Conservation (phyloP, 176 grass and related monocot species). For the Eragrostis curvula region DNA sequence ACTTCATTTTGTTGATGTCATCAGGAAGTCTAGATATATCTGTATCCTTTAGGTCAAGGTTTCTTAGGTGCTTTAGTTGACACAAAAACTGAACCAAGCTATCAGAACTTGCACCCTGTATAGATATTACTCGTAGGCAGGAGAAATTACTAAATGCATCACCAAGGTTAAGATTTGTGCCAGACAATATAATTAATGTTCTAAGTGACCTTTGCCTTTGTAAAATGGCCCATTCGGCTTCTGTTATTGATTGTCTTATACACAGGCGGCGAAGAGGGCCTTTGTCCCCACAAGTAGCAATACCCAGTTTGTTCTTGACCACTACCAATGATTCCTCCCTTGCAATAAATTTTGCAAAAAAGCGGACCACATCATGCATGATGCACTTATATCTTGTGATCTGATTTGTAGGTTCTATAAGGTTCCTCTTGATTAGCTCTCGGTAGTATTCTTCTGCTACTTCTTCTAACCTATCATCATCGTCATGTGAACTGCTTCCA, state of each 20-base stretch:
- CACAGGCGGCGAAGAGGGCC: no score
- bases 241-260: no score
- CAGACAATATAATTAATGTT: slow-evolving; percentile 11
- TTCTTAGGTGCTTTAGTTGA: slow-evolving; percentile 30
- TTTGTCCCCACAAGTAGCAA: no score
- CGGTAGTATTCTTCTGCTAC: background rate
- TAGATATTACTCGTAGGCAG: background rate
- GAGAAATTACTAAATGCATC: background rate
- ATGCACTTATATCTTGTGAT: background rate
- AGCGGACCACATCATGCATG: slow-evolving; percentile 26
- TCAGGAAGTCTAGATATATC: slow-evolving; percentile 20
- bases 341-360: slow-evolving; percentile 8
- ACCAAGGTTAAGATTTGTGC: background rate
- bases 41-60: background rate
- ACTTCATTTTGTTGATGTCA: slow-evolving; percentile 1
- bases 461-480: no score
- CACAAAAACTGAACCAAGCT: no score
- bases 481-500: background rate
- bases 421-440: slow-evolving; percentile 36
- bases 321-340: slow-evolving; percentile 5
- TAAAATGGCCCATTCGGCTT: background rate
- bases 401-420: slow-evolving; percentile 18
- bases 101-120: no score
- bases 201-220: background rate
- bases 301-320: no score